Base-by-base conservation (phyloP, 192 early-diverging fungal genomes). In the Dissophora ornata region DNA sequence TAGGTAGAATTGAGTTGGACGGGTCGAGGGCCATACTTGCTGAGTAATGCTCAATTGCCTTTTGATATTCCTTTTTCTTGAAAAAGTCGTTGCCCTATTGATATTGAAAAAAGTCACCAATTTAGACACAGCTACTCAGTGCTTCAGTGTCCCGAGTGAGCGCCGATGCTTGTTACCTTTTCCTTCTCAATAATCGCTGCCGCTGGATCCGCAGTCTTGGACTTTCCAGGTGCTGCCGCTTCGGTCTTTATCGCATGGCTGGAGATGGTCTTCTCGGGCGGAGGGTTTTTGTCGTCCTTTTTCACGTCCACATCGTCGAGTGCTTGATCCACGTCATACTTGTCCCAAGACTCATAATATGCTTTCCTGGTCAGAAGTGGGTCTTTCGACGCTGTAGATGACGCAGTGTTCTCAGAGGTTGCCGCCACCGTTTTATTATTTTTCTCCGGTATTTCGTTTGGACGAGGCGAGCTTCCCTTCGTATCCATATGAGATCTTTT, bases 31-130 rank as follows among this genome's bases (percentile, higher is more conserved):
- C 66, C 48, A 96, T 88, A 47, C 86, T 86, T 33, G 82, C 80
- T 7, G 86, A 81, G 81, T 95, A 96, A 47, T 85, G 80, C 16
- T 69, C 69, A 36, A 90, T 62, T 8, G 94, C 93, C 15, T 79
- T 55, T 1, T 63, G 36, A 58, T 84, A 91, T n/a, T 85, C 69
- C 10, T 81, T 80, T 57, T 85, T 86, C 56, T 82, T 81, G 57
- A 58, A 68, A 22, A 41, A 40, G 25, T 32, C 66, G n/a, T 68
- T 68, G 32, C 66, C 66, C 66, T 68, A 50, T 2, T 22, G 25
- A 3, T 44, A 41, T 32, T 0, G 25, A n/a, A 40, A 16, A 25
- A 38, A 5, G n/a, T n/a, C n/a, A n/a, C n/a, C n/a, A 6, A 16
- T 21, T 56, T n/a, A 56, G 54, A n/a, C n/a, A n/a, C n/a, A n/a